Evolutionary conservation across 2,329 filamentous ascomycete species (phyloP).

Genomic region (Talaromyces sp.): DNA sequence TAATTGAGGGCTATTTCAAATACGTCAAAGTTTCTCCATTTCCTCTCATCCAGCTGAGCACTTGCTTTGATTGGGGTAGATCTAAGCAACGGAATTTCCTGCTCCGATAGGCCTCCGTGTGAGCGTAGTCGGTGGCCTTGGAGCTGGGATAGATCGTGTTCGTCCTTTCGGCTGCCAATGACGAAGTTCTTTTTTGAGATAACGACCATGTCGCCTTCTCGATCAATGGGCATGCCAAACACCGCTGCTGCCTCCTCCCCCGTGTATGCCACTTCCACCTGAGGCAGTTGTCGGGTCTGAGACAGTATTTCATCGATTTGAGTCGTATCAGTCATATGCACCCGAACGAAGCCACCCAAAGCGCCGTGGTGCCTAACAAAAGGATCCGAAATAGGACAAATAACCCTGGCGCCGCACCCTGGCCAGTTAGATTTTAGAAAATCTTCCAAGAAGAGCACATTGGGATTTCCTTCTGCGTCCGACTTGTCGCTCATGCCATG

Average conservation of each 20-base stretch:
- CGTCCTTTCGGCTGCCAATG: slow-evolving; percentile 29
- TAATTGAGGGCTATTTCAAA: slow-evolving; percentile 35
- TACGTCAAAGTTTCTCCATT: slow-evolving; percentile 36
- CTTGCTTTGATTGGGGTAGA: slow-evolving; percentile 19
- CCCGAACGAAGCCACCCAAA: slow-evolving; percentile 38
- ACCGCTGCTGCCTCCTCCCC: slow-evolving; percentile 26
- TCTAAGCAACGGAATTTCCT: slow-evolving; percentile 31
- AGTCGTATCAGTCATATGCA: slow-evolving; percentile 26
- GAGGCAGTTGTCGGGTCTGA: slow-evolving; percentile 21
- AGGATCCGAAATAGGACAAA: slow-evolving; percentile 42
- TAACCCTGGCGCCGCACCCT: slow-evolving; percentile 28
- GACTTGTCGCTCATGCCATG: slow-evolving; percentile 42
- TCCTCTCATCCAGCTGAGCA: slow-evolving; percentile 7
- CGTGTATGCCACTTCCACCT: slow-evolving; percentile 28
- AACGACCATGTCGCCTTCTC: slow-evolving; percentile 38
- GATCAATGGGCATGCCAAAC: slow-evolving; percentile 36
- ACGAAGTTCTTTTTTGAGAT: slow-evolving; percentile 32
- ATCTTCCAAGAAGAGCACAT: slow-evolving; percentile 38
- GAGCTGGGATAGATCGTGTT: slow-evolving; percentile 32
- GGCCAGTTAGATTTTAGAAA: slow-evolving; percentile 28
- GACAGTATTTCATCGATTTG: slow-evolving; percentile 24
- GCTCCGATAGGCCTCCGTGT: slow-evolving; percentile 38
- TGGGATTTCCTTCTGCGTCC: slow-evolving; percentile 27
- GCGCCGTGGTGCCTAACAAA: slow-evolving; percentile 42
- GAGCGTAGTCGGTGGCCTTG: slow-evolving; percentile 32